Conservation (phyloP, 331 rosid genomes). For the Malus hybrid region DNA sequence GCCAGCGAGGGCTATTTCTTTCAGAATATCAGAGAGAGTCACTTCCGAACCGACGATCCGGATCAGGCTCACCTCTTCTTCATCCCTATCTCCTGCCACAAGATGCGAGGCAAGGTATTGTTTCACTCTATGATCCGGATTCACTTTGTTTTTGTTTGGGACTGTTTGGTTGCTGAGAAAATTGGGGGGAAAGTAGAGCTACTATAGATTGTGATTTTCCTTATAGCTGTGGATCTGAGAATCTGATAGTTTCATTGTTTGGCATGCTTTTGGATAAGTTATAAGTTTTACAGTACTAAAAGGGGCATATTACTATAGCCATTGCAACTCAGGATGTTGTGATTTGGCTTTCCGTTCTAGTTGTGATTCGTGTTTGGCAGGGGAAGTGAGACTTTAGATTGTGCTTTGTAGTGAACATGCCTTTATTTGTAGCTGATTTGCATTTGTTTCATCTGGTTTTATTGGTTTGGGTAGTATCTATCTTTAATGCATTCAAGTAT, state of each 20-base stretch:
- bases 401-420: background rate
- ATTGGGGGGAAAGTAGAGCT: background rate
- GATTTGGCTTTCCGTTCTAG: background rate
- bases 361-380: background rate
- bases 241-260: background rate
- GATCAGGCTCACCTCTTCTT: constrained; percentile 84
- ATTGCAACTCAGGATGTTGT: background rate
- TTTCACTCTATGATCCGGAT: background rate
- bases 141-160: background rate
- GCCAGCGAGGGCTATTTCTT: constrained; percentile 92
- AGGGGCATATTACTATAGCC: background rate
- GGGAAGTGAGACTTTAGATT: background rate
- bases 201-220: background rate
- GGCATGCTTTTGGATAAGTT: background rate
- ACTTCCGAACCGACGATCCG: constrained; percentile 74
- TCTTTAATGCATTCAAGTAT: background rate
- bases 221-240: constrained; percentile 4
- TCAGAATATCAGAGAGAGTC: constrained; percentile 81
- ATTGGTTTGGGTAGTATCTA: background rate
- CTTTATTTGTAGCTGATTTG: background rate
- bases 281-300: background rate
- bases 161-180: background rate
- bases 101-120: constrained; percentile 96
- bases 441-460: background rate
- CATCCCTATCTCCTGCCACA: constrained; percentile 91